Percentiles rank a stretch among this genome's conserved stretches.
Conservation (phyloP, 345 rosid species). For the Linum lewisii region DNA sequence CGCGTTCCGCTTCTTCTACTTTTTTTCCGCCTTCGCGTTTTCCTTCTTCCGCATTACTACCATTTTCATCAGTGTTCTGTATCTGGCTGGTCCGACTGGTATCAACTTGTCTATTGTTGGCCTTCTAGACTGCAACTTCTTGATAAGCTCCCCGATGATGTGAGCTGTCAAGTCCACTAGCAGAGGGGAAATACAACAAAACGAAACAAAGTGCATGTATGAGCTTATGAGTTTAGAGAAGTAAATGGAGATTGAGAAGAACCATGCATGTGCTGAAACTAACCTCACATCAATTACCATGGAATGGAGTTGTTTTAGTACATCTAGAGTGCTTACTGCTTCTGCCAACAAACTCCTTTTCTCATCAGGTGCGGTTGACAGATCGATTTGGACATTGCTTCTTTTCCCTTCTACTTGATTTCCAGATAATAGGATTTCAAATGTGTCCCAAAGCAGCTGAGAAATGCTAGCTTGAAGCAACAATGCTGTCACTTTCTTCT, state of each 20-base stretch:
- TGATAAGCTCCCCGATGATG: slow-evolving; percentile 12
- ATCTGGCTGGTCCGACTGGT: slow-evolving; percentile 2
- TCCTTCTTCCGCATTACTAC: background rate
- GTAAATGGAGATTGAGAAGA: background rate
- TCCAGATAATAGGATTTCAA: background rate
- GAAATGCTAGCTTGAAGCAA: background rate
- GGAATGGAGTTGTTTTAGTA: background rate
- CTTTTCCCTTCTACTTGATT: background rate
- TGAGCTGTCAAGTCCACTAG: background rate
- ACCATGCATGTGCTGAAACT: background rate
- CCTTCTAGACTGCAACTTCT: slow-evolving; percentile 13
- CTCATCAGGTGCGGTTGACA: background rate
- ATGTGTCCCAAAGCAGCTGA: too few relatives aligned
- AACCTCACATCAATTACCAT: background rate
- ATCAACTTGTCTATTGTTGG: slow-evolving; percentile 7
- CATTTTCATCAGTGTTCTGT: background rate
- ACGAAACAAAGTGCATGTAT: too few relatives aligned
- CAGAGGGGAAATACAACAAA: too few relatives aligned
- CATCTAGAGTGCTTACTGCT: background rate
- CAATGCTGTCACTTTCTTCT: background rate
- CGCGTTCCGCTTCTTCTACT: too few relatives aligned
- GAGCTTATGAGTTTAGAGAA: background rate
- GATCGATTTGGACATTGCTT: background rate
- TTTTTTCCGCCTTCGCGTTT: too few relatives aligned
- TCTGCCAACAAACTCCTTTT: background rate